These are phyloP conservation scores for Chrysoporthe puriensis DNA, from an alignment of 2,329 filamentous ascomycete genomes.

Conservation along the genomic window DNA sequence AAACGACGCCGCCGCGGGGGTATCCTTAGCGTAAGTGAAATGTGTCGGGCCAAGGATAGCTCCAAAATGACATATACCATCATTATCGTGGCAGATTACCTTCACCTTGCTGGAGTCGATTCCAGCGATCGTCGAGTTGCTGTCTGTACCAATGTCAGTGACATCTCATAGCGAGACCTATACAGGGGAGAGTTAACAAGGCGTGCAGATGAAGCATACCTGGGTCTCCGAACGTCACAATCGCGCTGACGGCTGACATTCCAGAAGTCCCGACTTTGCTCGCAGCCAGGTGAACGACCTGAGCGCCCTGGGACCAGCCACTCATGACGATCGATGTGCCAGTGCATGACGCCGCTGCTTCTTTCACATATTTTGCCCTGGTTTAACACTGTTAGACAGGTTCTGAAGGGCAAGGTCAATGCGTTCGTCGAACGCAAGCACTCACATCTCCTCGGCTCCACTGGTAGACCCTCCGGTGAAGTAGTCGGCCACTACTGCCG, in stretches of 20 bases:
- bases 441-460: slow-evolving; percentile 29
- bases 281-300: slow-evolving; percentile 37
- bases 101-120: slow-evolving; percentile 28
- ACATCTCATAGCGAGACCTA: background rate
- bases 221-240: slow-evolving; percentile 38
- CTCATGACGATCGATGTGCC: slow-evolving; percentile 46
- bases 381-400: background rate
- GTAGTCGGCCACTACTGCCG: slow-evolving; percentile 33
- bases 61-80: slow-evolving; percentile 36
- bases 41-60: slow-evolving; percentile 34
- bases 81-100: slow-evolving; percentile 33
- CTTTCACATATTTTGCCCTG: slow-evolving; percentile 38
- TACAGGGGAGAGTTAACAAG: too few relatives aligned
- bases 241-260: slow-evolving; percentile 31
- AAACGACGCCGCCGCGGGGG: slow-evolving; percentile 33
- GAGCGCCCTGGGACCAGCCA: slow-evolving; percentile 42
- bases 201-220: slow-evolving; percentile 7
- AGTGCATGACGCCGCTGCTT: slow-evolving; percentile 41
- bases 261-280: slow-evolving; percentile 27
- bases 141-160: slow-evolving; percentile 21
- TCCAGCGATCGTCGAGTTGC: slow-evolving; percentile 28
- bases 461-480: slow-evolving; percentile 32
- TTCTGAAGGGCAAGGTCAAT: too few relatives aligned
- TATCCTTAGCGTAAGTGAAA: slow-evolving; percentile 34
- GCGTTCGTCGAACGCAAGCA: background rate